Percentiles rank a stretch among this genome's conserved stretches.
These are phyloP conservation scores for Cutaneotrichosporon sp. DNA, from an alignment of 1,284 basidiomycete species.

Conservation along the genomic window DNA sequence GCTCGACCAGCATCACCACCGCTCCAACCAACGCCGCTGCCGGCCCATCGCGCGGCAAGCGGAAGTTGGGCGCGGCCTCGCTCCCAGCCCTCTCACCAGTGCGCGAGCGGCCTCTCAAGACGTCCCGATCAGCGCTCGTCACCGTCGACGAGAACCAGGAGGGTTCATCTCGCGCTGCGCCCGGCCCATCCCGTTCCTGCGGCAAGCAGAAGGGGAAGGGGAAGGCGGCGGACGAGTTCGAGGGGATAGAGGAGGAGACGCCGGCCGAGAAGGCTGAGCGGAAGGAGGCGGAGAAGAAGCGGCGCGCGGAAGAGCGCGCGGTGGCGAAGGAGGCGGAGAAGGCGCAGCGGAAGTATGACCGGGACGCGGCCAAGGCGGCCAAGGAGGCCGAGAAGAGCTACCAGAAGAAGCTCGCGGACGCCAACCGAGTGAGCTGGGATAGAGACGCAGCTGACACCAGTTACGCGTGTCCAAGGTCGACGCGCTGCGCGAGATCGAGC, in stretches of 20 bases:
- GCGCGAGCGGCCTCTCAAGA: not conserved
- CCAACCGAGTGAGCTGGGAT: slow-evolving; percentile 16
- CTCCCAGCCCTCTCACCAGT: not conserved
- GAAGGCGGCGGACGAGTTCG: not conserved
- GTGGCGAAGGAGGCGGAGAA: slow-evolving; percentile 33
- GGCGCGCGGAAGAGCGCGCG: not conserved
- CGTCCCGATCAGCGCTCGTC: not conserved
- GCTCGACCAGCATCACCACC: not conserved
- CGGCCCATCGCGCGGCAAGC: not conserved
- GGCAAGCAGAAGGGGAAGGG: too few relatives aligned
- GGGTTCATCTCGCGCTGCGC: not conserved
- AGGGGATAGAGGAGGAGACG: not conserved
- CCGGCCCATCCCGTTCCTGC: not conserved
- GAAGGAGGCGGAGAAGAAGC: slow-evolving; percentile 9
- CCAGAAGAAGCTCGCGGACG: slow-evolving; percentile 44
- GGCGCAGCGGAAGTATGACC: slow-evolving; percentile 33
- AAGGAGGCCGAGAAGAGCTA: slow-evolving; percentile 47
- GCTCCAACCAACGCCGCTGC: not conserved
- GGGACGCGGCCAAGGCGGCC: slow-evolving; percentile 40
- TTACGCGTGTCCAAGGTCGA: slow-evolving; percentile 48
- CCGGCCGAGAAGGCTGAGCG: not conserved
- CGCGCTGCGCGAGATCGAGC: slow-evolving; percentile 47
- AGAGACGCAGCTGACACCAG: slow-evolving; percentile 21
- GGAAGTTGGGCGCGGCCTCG: not conserved
- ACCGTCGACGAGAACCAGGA: not conserved